Base-by-base conservation (phyloP, 495 filamentous ascomycete genomes). In the Lepraria neglecta region DNA sequence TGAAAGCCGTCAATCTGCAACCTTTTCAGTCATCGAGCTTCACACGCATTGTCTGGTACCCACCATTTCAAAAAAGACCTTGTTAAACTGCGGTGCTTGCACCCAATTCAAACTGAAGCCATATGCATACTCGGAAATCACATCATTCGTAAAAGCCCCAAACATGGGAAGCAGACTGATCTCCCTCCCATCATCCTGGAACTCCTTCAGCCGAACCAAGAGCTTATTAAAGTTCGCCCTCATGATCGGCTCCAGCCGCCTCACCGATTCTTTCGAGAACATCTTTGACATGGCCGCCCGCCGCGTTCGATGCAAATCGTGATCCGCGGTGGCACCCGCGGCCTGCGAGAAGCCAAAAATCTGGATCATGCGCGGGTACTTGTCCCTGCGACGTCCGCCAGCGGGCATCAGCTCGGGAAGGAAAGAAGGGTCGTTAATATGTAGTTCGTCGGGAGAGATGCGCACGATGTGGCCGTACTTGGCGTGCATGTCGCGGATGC, bases 71-170 rank as follows among this genome's bases (percentile, higher is more conserved):
- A 64, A 64, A n/a, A 66, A 66, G 33, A 27, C 47, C 1, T 44
- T 6, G 9, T 63, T 56, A 11, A 63, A 63, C 15, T 56, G 31
- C 58, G 62, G 42, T 45, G 57, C 52, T 56, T 66, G 30, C 56
- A 66, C 14, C 58, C 61, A 53, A 38, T 60, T 47, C 24, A 48
- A 33, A 28, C 61, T 56, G 31, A 60, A 56, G 44, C 56, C 64
- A 38, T 55, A 56, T 10, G 64, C 52, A 59, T 77, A 79, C 50
- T 76, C 76, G 27, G 70, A 74, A 19, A 78, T 75, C 12, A 78
- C 65, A 63, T 80, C 78, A 3, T 74, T 65, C 2, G 73, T 68
- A n/a, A 78, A 60, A 43, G 69, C 64, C 27, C 60, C 65, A 43
- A 65, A 68, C 61, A 64, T 69, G 38, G 67, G 59, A 45, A 73